Base-by-base conservation (phyloP, 768 basidiomycete genomes). In the Leccinum obscurum region DNA sequence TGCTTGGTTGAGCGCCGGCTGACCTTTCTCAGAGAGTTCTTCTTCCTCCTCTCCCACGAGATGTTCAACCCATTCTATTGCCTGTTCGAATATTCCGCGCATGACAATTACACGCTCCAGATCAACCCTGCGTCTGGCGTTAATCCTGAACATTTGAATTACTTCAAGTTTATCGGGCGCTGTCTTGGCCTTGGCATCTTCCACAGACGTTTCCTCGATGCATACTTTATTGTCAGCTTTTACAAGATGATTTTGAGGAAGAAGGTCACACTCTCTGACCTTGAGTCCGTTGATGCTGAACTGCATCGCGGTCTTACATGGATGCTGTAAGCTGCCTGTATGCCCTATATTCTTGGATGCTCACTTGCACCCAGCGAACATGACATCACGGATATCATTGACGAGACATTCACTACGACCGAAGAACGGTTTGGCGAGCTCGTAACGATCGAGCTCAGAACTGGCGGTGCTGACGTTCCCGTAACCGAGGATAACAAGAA, bases 1-100 rank as follows among this genome's bases (percentile, higher is more conserved):
- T 24, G 24, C 44, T 24, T 52, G 5, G 46, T 56, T 34, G 48
- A 15, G 48, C 1, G 9, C 34, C 48, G 8, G 52, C 57, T 71
- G 58, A 69, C 49, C 34, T 48, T 20, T 24, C 60, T 49, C 76
- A 96, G 95, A 81, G 97, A 99, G 78, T 99, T 98, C 83, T 99
- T 99, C 84, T 99, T 98, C 90, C 80, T 99, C 59, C 84, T 99
- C 52, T 98, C 96, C 35, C 97, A 99, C 75, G 97, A 98, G 77
- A 98, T 99, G 97, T 98, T 99, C 83, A 97, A 98, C 76, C 97
- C 97, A 24, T 98, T 99, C 84, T 98, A 99, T 78, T 98, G 97
- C 75, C 81, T 99, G 11, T 99, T 99, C 77, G 97, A 99, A 78
- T 99, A 99, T 77, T 98, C 97, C 2, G 97, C 97, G 20, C 96